Base-by-base conservation (phyloP, 306 rosid species). In the Begonia loranthoides region DNA sequence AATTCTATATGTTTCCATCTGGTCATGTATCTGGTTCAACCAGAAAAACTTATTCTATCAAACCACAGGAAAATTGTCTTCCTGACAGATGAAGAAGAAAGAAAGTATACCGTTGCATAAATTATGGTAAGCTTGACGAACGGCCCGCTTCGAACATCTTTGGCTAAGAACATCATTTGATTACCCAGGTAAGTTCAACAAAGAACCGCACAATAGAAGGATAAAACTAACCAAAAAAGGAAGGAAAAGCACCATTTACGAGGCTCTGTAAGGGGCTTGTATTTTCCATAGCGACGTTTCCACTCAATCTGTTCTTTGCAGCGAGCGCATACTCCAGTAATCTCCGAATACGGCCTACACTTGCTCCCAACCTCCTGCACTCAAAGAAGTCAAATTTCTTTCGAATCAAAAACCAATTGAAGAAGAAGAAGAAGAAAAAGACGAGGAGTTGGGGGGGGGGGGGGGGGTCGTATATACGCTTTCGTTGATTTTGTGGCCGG, bases 91-190 rank as follows among this genome's bases (percentile, higher is more conserved):
- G 2, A 19, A 9, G 6, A 13, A 13, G 43, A 57, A 10, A 12
- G 50, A 64, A 49, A 74, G 82, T 56, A 56, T n/a, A 86, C 95
- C 85, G 15, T 49, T 3, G 50, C 95, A 90, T 21, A 90, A 69
- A 61, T 66, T 90, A 59, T 90, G 95, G 68, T 90, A 81, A 13
- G 95, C 93, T 66, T 90, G 97, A 36, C 97, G 94, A 71, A 90
- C 94, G 49, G 52, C 45, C 15, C 94, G 94, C 64, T 82, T 85
- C n/a, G 81, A 62, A 53, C 97, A 90, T 57, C 59, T 66, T 71
- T 86, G 99, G 52, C 95, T 86, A 79, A 63, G 70, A 66, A 51
- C 66, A 41, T 59, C 17, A 45, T 17, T 36, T 12, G 13, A 56
- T 52, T 46, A 9, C 8, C 19, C 17, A 15, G 24, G 6, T 7